Evolutionary conservation across 2,329 filamentous ascomycete genomes (phyloP).

Genomic region (Rhinocladiella similis): DNA sequence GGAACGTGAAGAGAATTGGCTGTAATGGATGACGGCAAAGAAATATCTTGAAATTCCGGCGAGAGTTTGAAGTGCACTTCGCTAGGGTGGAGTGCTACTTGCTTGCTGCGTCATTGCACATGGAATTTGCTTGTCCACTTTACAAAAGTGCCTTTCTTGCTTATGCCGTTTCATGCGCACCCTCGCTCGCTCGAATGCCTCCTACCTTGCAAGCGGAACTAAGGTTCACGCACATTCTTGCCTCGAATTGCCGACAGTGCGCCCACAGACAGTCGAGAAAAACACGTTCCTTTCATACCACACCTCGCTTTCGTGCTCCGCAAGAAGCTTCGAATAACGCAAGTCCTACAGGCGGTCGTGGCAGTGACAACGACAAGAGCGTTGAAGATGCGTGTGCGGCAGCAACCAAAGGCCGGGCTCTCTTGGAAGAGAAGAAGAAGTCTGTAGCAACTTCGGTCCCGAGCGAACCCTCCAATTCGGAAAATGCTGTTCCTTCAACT

Average conservation of each 20-base stretch:
- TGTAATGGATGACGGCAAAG: neutral
- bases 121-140: neutral
- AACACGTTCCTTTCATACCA: conserved; percentile 19
- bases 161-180: neutral
- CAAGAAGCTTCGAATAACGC: conserved; percentile 15
- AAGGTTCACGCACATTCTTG: conserved; percentile 24
- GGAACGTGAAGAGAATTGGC: neutral
- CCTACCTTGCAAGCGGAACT: conserved; percentile 28
- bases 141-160: neutral
- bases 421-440: conserved; percentile 1
- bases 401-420: conserved; percentile 9
- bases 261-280: conserved; percentile 14
- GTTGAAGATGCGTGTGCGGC: conserved; percentile 7
- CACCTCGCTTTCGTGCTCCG: conserved; percentile 12
- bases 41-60: too few species aligned
- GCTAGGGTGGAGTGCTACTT: conserved; percentile 3
- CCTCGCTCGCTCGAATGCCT: conserved; percentile 26
- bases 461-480: neutral
- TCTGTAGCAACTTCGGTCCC: neutral
- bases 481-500: conserved; percentile 4
- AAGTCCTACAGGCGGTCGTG: conserved; percentile 6
- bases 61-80: neutral
- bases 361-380: conserved; percentile 8
- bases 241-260: conserved; percentile 21
- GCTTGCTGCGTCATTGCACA: neutral